phyloP scores from a whole-genome alignment of 306 rosid species.

The Lathyrus aphaca region DNA sequence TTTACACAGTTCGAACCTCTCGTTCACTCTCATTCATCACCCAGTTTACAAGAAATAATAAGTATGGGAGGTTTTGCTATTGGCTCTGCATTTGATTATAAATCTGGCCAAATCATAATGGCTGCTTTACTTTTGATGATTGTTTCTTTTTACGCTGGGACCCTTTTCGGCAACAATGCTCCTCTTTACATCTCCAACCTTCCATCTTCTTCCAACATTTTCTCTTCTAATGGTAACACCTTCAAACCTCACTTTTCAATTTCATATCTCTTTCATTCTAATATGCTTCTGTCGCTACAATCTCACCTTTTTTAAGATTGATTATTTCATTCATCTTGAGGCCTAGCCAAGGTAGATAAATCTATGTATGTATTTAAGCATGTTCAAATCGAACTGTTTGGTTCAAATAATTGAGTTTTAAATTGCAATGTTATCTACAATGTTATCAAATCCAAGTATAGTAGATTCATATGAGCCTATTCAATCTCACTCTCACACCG shows the following conservation, averaged over 20 bases:
- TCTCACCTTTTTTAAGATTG: too few species aligned
- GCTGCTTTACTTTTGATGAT: conserved; percentile 60
- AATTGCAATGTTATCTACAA: too few species aligned
- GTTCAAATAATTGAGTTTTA: too few species aligned
- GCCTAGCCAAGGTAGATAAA: too few species aligned
- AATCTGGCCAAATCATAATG: conserved; percentile 68
- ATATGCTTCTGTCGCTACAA: too few species aligned
- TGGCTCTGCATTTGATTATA: conserved; percentile 60
- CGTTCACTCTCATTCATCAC: not conserved
- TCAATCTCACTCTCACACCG: too few species aligned
- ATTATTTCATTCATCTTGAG: too few species aligned
- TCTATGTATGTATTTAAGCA: too few species aligned
- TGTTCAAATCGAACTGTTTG: too few species aligned
- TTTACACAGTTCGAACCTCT: not conserved
- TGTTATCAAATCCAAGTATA: too few species aligned
- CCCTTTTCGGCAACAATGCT: conserved; percentile 63
- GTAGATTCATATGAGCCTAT: too few species aligned
- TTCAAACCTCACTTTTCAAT: not conserved
- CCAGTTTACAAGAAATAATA: not conserved
- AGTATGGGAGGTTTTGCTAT: conserved; percentile 44
- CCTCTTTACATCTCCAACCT: conserved; percentile 69
- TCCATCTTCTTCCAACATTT: conserved; percentile 39
- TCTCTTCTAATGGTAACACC: conserved; percentile 34
- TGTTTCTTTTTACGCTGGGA: conserved; percentile 72
- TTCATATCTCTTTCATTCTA: not conserved